These are phyloP conservation scores for Monosporozyma unispora DNA, from an alignment of 805 yeast species.

Conservation along the genomic window DNA sequence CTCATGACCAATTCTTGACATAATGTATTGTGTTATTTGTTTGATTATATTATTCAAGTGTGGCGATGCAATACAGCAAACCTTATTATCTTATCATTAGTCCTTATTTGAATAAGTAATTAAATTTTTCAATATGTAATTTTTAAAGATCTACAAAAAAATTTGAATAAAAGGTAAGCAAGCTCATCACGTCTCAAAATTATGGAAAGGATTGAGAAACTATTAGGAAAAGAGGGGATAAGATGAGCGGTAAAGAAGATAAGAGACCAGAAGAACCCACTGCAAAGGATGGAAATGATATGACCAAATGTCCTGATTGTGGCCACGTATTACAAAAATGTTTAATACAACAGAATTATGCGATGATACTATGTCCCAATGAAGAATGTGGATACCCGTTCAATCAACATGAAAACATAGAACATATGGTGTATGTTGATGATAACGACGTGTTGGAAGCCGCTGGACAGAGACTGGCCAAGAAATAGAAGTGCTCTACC, in stretches of 20 bases:
- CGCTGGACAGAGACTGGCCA: slow-evolving; percentile 19
- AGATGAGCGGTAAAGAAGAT: background rate
- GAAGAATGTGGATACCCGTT: slow-evolving; percentile 25
- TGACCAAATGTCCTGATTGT: slow-evolving; percentile 23
- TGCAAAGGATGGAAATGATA: background rate
- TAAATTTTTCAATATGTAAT: background rate
- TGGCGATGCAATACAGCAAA: background rate
- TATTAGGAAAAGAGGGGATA: background rate
- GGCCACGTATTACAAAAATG: slow-evolving; percentile 19
- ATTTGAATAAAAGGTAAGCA: background rate
- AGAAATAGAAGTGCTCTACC: background rate
- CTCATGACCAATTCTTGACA: slow-evolving; percentile 53
- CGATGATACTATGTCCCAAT: slow-evolving; percentile 25
- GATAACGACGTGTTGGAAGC: slow-evolving; percentile 23
- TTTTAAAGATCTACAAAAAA: background rate
- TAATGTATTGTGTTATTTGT: background rate
- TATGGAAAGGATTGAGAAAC: no score
- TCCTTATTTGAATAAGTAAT: background rate
- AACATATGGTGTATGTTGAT: slow-evolving; percentile 20
- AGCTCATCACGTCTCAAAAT: background rate
- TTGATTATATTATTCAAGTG: background rate
- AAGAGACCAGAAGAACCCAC: background rate
- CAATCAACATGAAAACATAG: slow-evolving; percentile 15
- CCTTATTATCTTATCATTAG: background rate
- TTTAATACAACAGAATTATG: slow-evolving; percentile 28